phyloP scores from a whole-genome alignment of 2,329 filamentous ascomycete species.

The Ophiostoma ulmi region DNA sequence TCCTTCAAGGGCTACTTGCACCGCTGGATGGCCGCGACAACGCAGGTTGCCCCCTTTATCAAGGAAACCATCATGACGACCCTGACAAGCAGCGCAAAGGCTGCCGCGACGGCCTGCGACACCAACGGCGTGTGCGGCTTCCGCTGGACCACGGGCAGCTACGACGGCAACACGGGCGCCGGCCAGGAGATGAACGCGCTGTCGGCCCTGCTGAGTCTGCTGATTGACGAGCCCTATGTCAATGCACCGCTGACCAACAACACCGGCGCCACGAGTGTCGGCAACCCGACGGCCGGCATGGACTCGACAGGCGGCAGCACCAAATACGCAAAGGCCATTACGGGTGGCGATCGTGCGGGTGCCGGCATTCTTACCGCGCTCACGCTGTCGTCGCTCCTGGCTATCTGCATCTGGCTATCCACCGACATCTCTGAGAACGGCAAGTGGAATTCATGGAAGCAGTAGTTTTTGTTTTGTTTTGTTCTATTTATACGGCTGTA shows the following conservation, averaged over 20 bases:
- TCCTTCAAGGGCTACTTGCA: slow-evolving; percentile 69
- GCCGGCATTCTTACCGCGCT: slow-evolving; percentile 60
- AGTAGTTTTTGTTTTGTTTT: background rate
- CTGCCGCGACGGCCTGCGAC: slow-evolving; percentile 56
- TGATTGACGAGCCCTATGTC: slow-evolving; percentile 35
- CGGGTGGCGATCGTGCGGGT: slow-evolving; percentile 60
- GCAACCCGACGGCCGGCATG: slow-evolving; percentile 34
- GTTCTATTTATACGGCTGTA: background rate
- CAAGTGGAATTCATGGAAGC: slow-evolving; percentile 16
- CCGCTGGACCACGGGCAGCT: slow-evolving; percentile 49
- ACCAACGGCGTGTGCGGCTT: slow-evolving; percentile 57
- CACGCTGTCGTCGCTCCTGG: slow-evolving; percentile 50
- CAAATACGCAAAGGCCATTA: slow-evolving; percentile 40
- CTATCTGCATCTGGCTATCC: slow-evolving; percentile 40
- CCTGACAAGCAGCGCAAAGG: slow-evolving; percentile 52
- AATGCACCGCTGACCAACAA: slow-evolving; percentile 35
- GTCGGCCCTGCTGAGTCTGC: slow-evolving; percentile 43
- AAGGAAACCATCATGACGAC: slow-evolving; percentile 50
- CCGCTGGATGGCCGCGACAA: slow-evolving; percentile 58
- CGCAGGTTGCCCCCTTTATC: slow-evolving; percentile 59
- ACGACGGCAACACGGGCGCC: slow-evolving; percentile 43
- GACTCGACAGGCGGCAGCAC: slow-evolving; percentile 23
- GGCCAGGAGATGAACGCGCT: slow-evolving; percentile 51
- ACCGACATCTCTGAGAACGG: slow-evolving; percentile 22
- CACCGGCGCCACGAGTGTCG: slow-evolving; percentile 41